A percentile compares a stretch with the other conserved stretches of the same genome.
Evolutionary conservation across 176 grass and related monocot genomes (phyloP).

Genomic region (Panicum miliaceum): DNA sequence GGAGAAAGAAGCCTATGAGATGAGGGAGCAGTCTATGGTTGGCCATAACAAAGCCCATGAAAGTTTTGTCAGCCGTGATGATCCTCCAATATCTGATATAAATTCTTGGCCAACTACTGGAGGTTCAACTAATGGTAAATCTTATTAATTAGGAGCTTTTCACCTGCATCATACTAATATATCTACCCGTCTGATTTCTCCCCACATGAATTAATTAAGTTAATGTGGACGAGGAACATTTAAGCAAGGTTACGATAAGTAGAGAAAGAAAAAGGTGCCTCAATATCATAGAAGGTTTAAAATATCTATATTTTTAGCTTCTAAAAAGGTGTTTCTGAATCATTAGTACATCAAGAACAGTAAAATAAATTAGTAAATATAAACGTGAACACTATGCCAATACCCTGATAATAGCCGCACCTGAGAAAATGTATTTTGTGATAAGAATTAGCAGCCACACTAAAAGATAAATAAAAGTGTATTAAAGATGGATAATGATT

Average conservation of each 20-base stretch:
- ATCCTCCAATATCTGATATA: constrained; percentile 8
- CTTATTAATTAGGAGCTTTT: not conserved
- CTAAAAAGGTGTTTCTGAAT: not conserved
- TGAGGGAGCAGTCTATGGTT: constrained; percentile 31
- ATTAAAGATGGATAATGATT: too few relatives aligned
- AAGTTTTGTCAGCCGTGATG: constrained; percentile 2
- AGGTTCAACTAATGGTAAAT: constrained; percentile 41
- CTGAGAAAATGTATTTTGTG: too few relatives aligned
- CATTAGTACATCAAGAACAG: not conserved
- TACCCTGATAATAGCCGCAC: too few relatives aligned
- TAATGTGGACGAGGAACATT: not conserved
- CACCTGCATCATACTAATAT: not conserved
- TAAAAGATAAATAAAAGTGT: too few relatives aligned
- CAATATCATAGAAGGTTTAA: not conserved
- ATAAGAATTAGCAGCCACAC: too few relatives aligned
- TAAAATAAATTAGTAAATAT: not conserved
- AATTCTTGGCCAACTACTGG: constrained; percentile 4
- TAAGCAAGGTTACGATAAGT: not conserved
- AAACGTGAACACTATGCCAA: too few relatives aligned
- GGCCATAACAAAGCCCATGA: not conserved
- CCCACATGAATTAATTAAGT: not conserved
- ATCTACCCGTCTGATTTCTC: not conserved
- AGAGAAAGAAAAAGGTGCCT: not conserved
- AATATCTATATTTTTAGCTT: not conserved
- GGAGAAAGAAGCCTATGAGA: constrained; percentile 36